phyloP scores from a whole-genome alignment of 2,329 filamentous ascomycete genomes.

The Hypoxylon sp. region DNA sequence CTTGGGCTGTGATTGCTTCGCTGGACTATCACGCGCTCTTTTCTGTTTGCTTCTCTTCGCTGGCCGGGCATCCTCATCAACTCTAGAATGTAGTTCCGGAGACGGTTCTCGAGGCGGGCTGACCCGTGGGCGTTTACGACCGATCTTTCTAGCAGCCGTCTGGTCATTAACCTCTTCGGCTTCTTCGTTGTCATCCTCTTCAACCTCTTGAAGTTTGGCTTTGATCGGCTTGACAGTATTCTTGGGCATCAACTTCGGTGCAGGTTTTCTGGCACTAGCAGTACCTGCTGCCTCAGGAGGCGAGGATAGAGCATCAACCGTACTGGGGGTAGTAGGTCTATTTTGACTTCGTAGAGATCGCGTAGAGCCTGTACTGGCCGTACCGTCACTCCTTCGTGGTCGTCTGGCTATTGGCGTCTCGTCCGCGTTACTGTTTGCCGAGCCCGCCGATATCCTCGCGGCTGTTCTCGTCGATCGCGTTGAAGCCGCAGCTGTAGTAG shows the following conservation, averaged over 20 bases:
- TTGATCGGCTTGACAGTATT: conserved; percentile 24
- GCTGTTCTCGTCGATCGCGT: conserved; percentile 53
- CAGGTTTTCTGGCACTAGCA: conserved; percentile 49
- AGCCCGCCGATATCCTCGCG: conserved; percentile 37
- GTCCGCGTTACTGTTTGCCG: conserved; percentile 36
- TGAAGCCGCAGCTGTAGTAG: conserved; percentile 47
- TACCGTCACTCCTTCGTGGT: conserved; percentile 46
- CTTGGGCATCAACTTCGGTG: conserved; percentile 46
- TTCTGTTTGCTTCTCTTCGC: conserved; percentile 55
- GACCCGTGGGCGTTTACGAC: conserved; percentile 61
- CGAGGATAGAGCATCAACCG: conserved; percentile 49
- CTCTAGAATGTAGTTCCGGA: conserved; percentile 59
- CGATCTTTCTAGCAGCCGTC: conserved; percentile 61
- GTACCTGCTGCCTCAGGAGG: conserved; percentile 51
- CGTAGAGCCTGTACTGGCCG: conserved; percentile 42
- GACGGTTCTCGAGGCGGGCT: conserved; percentile 57
- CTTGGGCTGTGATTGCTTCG: conserved; percentile 60
- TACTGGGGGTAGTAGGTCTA: conserved; percentile 43
- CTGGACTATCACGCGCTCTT: conserved; percentile 58
- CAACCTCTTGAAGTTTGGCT: conserved; percentile 43
- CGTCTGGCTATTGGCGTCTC: conserved; percentile 44
- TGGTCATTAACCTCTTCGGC: conserved; percentile 62
- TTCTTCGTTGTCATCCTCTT: conserved; percentile 50
- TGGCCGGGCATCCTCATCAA: conserved; percentile 53
- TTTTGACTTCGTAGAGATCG: conserved; percentile 49